phyloP scores from a whole-genome alignment of 176 grass and related monocot genomes.

The Carex parvula region DNA sequence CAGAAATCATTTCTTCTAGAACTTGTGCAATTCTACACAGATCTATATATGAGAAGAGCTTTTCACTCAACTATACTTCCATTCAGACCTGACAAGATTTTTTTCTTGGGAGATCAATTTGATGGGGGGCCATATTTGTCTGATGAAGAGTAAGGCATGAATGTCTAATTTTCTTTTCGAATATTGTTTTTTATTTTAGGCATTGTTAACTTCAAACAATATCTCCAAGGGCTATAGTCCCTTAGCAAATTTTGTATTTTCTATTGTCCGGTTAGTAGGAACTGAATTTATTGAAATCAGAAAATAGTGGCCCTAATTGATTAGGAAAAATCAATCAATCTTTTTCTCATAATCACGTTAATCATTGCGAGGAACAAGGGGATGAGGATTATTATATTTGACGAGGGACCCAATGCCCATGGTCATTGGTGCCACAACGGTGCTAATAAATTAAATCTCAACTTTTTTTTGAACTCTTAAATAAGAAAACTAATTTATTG shows the following conservation, averaged over 20 bases:
- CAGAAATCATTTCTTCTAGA: conserved; percentile 57
- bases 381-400: not conserved
- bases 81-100: conserved; percentile 63
- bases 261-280: not conserved
- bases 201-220: not conserved
- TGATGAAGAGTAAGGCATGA: conserved; percentile 91
- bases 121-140: conserved; percentile 75
- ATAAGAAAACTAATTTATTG: no score
- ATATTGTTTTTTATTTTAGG: conserved; percentile 13
- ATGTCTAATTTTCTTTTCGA: conserved; percentile 46
- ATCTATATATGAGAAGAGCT: conserved; percentile 93
- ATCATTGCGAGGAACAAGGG: not conserved
- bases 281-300: not conserved
- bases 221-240: not conserved
- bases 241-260: conserved; percentile 12
- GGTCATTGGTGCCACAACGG: no score
- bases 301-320: not conserved
- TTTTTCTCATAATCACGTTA: not conserved
- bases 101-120: conserved; percentile 89
- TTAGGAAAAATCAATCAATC: not conserved
- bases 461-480: no score
- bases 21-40: conserved; percentile 74
- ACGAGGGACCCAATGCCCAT: not conserved
- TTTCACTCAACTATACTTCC: conserved; percentile 75
- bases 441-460: no score